Percentiles rank a stretch among this genome's conserved stretches.
phyloP scores from a whole-genome alignment of 768 basidiomycete genomes.

The Termitomyces sp. region DNA sequence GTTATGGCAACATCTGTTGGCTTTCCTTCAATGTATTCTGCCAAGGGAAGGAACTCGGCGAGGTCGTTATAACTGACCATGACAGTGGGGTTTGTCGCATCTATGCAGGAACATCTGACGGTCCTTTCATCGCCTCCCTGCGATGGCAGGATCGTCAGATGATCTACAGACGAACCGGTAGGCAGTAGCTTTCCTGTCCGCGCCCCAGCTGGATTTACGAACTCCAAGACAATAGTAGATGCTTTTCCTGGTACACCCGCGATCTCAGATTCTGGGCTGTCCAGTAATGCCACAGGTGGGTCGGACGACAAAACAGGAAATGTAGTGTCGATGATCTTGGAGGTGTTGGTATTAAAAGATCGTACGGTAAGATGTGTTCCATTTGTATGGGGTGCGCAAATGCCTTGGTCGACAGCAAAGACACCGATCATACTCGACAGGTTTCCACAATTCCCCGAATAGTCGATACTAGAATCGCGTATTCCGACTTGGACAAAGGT shows the following conservation, averaged over 20 bases:
- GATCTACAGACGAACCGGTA: constrained; percentile 43
- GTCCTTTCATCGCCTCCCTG: constrained; percentile 9
- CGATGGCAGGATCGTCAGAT: constrained; percentile 26
- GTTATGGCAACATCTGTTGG: constrained; percentile 19
- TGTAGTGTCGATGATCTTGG: constrained; percentile 61
- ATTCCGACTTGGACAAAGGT: constrained; percentile 66
- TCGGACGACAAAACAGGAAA: constrained; percentile 43
- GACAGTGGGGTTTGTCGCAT: constrained; percentile 73
- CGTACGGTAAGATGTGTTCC: constrained; percentile 40
- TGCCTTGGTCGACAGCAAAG: constrained; percentile 63
- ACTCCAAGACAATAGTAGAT: constrained; percentile 61
- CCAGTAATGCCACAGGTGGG: constrained; percentile 32
- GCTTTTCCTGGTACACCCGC: constrained; percentile 66
- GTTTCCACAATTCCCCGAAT: constrained; percentile 74
- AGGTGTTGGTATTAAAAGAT: constrained; percentile 68
- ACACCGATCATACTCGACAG: constrained; percentile 68
- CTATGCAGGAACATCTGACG: constrained; percentile 49
- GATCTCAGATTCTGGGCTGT: constrained; percentile 45
- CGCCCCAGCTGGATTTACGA: constrained; percentile 60
- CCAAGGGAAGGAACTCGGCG: constrained; percentile 28
- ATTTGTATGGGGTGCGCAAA: constrained; percentile 28
- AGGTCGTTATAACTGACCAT: constrained; percentile 48
- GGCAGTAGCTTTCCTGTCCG: constrained; percentile 69
- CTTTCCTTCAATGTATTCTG: constrained; percentile 28
- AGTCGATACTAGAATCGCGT: constrained; percentile 53